Evolutionary conservation across 1,139 yeast genomes (phyloP), one percentile per base, ranked within the genome.

Genomic region (Magnusiomyces clavatus): DNA sequence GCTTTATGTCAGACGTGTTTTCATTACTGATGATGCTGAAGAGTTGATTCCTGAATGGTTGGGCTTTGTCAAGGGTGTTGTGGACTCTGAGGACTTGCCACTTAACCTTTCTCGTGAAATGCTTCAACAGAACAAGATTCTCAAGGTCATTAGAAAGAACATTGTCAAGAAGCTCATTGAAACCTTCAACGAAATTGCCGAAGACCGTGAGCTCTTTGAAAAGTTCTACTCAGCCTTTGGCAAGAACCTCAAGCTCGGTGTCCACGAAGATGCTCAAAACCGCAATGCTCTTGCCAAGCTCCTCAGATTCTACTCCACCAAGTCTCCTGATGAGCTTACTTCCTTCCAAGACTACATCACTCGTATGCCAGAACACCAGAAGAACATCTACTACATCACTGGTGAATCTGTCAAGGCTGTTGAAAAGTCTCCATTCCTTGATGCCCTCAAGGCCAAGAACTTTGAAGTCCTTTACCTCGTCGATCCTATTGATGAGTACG

Each of bases 21-120:
- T 94, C 85, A 94, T 94, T 74, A 94, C 98, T 61, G 99, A 94
- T 70, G 99, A 94, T 66, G 97, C 97, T 68, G 97, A 92, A 75
- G 98, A 94, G 70, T 85, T 94, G 71, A 89, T 94, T 63, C 99
- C 99, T 71, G 98, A 92, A 76, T 94, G 98, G 98, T 85, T 92
- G 72, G 77, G 90, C 58, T 94, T 94, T 75, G 87, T 94, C 69
- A 90, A 80, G 79, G 99, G 99, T 83, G 98, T 94, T 73, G 99
- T 94, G 60, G 99, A 94, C 78, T 89, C 97, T 65, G 98, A 94
- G 80, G 99, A 94, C 77, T 81, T 94, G 75, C 99, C 99, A 75
- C 86, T 94, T 76, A 94, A 94, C 94, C 82, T 94, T 78, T 94
- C 98, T 66, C 92, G 99, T 87, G 99, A 94, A 80, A 86, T 94